Evolutionary conservation across 106 monocot species (phyloP).

Genomic region (Allium fistulosum): DNA sequence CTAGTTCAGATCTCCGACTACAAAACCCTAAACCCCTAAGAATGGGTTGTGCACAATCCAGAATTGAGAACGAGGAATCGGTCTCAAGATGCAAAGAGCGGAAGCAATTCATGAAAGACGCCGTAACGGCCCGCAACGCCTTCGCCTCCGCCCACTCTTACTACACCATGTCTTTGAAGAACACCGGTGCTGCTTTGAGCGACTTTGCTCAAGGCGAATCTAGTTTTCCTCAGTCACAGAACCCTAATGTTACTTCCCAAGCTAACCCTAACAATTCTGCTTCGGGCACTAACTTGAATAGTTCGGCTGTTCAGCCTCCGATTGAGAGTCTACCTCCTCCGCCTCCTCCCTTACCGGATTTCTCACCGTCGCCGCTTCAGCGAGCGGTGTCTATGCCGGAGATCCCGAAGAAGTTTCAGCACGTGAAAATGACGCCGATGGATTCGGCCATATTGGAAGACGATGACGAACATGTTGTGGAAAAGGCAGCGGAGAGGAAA

Average conservation of each 20-base stretch:
- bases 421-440: slow-evolving; percentile 2
- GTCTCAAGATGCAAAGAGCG: slow-evolving; percentile 78
- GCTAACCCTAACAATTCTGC: background rate
- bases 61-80: slow-evolving; percentile 76
- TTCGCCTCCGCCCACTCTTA: slow-evolving; percentile 83
- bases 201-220: slow-evolving; percentile 59
- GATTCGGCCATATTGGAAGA: slow-evolving; percentile 5
- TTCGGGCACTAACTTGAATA: background rate
- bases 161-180: slow-evolving; percentile 51
- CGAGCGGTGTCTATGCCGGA: slow-evolving; percentile 72
- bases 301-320: slow-evolving; percentile 7
- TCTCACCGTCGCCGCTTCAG: slow-evolving; percentile 58
- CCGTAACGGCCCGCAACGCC: slow-evolving; percentile 78
- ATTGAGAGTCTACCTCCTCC: slow-evolving; percentile 43
- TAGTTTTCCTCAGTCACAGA: no score
- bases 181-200: slow-evolving; percentile 76
- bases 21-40: background rate
- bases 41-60: slow-evolving; percentile 87
- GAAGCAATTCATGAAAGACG: slow-evolving; percentile 47
- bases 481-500: background rate
- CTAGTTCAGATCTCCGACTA: background rate
- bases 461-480: background rate
- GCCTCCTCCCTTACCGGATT: slow-evolving; percentile 70
- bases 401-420: slow-evolving; percentile 24
- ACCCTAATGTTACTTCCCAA: background rate